phyloP scores from a whole-genome alignment of 148 eudicot species.

The Tetragonia tetragonoides region DNA sequence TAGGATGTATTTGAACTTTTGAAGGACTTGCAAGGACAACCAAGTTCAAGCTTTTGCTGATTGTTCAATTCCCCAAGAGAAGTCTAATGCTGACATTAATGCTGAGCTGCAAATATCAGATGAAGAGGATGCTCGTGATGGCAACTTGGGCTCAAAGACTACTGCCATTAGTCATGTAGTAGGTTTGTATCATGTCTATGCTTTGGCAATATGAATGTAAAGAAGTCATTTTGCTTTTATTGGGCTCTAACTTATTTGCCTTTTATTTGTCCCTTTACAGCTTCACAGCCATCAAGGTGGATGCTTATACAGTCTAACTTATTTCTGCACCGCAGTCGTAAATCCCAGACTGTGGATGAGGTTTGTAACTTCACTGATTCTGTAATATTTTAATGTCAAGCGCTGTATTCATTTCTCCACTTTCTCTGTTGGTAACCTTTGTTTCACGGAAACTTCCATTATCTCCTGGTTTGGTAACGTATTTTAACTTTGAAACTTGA shows the following conservation, averaged over 20 bases:
- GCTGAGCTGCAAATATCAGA: slow-evolving; percentile 92
- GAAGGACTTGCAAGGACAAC: slow-evolving; percentile 92
- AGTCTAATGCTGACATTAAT: slow-evolving; percentile 83
- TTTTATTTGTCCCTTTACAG: slow-evolving; percentile 36
- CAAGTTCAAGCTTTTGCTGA: slow-evolving; percentile 72
- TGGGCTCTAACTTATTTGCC: slow-evolving; percentile 11
- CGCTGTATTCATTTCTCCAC: too few species aligned
- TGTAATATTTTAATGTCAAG: neutral
- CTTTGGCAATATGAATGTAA: neutral
- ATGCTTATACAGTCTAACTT: slow-evolving; percentile 66
- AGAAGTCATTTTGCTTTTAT: slow-evolving; percentile 5
- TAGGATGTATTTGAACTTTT: slow-evolving; percentile 6
- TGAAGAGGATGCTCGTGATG: slow-evolving; percentile 65
- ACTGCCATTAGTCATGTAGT: slow-evolving; percentile 36
- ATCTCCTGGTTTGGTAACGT: neutral
- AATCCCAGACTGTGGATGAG: slow-evolving; percentile 86
- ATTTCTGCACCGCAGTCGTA: slow-evolving; percentile 85
- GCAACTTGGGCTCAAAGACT: slow-evolving; percentile 36
- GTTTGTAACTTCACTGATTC: slow-evolving; percentile 30
- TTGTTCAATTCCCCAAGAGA: slow-evolving; percentile 93
- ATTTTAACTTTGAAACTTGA: too few species aligned
- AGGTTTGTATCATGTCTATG: slow-evolving; percentile 46
- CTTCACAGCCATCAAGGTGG: slow-evolving; percentile 65
- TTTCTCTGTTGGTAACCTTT: too few species aligned
- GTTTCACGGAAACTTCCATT: neutral